Evolutionary conservation across 805 yeast species (phyloP).

Genomic region (Vanderwaltozyma yarrowii): DNA sequence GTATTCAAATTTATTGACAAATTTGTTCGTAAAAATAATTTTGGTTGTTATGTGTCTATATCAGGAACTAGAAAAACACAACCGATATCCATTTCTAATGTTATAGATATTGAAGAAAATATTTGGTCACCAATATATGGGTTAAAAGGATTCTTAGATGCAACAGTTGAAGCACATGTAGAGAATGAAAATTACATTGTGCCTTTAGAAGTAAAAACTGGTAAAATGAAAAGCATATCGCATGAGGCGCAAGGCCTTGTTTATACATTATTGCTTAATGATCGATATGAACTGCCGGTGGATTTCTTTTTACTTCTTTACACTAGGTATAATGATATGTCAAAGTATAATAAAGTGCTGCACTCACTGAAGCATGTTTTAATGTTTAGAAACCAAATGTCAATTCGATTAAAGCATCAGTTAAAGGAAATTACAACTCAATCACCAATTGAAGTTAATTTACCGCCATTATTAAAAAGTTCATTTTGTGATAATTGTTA

Average conservation of each 20-base stretch:
- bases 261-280: conserved; percentile 69
- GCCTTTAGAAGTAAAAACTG: conserved; percentile 90
- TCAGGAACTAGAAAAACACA: conserved; percentile 28
- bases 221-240: conserved; percentile 46
- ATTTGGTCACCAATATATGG: conserved; percentile 91
- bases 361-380: conserved; percentile 59
- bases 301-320: conserved; percentile 62
- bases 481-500: conserved; percentile 55
- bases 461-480: conserved; percentile 46
- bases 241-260: conserved; percentile 84
- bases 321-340: conserved; percentile 48
- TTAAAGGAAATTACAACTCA: conserved; percentile 9
- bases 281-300: conserved; percentile 64
- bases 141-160: conserved; percentile 81
- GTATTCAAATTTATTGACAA: conserved; percentile 43
- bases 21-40: conserved; percentile 31
- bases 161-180: conserved; percentile 56
- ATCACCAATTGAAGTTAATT: conserved; percentile 18
- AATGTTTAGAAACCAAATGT: conserved; percentile 55
- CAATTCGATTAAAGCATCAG: conserved; percentile 19
- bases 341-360: conserved; percentile 41
- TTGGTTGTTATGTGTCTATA: conserved; percentile 15
- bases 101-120: conserved; percentile 80
- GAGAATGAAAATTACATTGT: conserved; percentile 39
- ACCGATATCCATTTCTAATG: conserved; percentile 45